Evolutionary conservation across 352 stramenopile species (phyloP).

Genomic region (Phytophthora tentaculata): DNA sequence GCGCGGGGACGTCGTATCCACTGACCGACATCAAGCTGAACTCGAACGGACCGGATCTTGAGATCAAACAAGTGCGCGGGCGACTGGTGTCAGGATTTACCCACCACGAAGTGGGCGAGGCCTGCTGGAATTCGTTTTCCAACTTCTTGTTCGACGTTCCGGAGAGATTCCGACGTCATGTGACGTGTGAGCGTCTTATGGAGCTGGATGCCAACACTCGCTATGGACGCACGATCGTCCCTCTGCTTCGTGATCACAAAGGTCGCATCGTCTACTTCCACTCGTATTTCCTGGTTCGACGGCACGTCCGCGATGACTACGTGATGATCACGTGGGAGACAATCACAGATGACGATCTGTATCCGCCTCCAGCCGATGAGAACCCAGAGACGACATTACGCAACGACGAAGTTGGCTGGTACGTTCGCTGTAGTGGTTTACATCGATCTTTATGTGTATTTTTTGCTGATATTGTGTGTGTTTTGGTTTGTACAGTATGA

Average conservation of each 20-base stretch:
- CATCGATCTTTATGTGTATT: neutral
- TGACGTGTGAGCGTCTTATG: conserved; percentile 78
- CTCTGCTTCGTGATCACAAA: conserved; percentile 65
- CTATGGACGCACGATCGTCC: conserved; percentile 78
- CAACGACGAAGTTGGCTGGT: conserved; percentile 86
- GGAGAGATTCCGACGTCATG: conserved; percentile 63
- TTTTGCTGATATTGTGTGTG: conserved; percentile 2
- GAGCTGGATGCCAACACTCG: conserved; percentile 80
- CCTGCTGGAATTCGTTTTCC: conserved; percentile 79
- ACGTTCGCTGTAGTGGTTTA: conserved; percentile 24
- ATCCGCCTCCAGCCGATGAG: conserved; percentile 48
- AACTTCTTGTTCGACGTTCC: conserved; percentile 82
- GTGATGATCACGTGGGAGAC: conserved; percentile 77
- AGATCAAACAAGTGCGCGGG: conserved; percentile 78
- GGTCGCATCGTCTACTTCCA: conserved; percentile 78
- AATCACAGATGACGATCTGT: conserved; percentile 71
- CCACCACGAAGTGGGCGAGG: conserved; percentile 66
- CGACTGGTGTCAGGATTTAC: conserved; percentile 63
- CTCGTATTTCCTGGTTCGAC: conserved; percentile 78
- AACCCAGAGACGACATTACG: conserved; percentile 61
- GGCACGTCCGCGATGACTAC: conserved; percentile 58
- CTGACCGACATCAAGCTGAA: conserved; percentile 84
- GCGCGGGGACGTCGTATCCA: conserved; percentile 52
- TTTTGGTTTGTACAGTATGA: conserved; percentile 46
- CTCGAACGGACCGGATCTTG: conserved; percentile 78